Evolutionary conservation across 257 asterid species (phyloP).

Genomic region (Solanum commersonii): DNA sequence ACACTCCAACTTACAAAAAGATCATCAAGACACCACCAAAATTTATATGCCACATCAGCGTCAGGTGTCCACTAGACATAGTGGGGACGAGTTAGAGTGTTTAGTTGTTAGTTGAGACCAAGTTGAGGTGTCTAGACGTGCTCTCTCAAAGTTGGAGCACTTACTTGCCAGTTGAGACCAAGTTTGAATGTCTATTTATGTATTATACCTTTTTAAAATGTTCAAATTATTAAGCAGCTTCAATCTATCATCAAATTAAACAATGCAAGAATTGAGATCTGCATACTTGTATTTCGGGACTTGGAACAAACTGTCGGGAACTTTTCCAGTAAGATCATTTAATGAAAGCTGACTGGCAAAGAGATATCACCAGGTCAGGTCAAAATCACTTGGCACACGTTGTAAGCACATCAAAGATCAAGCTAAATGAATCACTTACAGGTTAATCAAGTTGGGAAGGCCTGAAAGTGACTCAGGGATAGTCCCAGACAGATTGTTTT

Average conservation of each 20-base stretch:
- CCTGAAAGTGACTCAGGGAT: constrained; percentile 73
- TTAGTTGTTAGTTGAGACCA: background rate
- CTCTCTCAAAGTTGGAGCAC: background rate
- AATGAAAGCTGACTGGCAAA: constrained; percentile 73
- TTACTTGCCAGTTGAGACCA: background rate
- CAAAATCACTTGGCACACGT: background rate
- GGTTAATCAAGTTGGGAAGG: constrained; percentile 43
- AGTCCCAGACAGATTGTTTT: constrained; percentile 63
- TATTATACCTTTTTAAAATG: background rate
- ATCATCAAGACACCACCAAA: background rate
- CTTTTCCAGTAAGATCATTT: constrained; percentile 57
- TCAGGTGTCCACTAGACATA: background rate
- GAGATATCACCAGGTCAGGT: background rate
- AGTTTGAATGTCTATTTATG: background rate
- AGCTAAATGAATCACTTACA: constrained; percentile 39
- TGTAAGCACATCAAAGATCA: background rate
- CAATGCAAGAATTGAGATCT: background rate
- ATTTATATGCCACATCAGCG: background rate
- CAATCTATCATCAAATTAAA: background rate
- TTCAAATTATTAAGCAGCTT: background rate
- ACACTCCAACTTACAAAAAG: background rate
- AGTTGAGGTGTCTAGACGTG: background rate
- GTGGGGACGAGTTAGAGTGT: background rate
- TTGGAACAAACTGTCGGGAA: constrained; percentile 60
- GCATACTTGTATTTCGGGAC: constrained; percentile 35